Percentiles rank a stretch among this genome's conserved stretches.
These are phyloP conservation scores for Kodamaea nitidulidarum DNA, from an alignment of 805 yeast species.

Conservation along the genomic window DNA sequence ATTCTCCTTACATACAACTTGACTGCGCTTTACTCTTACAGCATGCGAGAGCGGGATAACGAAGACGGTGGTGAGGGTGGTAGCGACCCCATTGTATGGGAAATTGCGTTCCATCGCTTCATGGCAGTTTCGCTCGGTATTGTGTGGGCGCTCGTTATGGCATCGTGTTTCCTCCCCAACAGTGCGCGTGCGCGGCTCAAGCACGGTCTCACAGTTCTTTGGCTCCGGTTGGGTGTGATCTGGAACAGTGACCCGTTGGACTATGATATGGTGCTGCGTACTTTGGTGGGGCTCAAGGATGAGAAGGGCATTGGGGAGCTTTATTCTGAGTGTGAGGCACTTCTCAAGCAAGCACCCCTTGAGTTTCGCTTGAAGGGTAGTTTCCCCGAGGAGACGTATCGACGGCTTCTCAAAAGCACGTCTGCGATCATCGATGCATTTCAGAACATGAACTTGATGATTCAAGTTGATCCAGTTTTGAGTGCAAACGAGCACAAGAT, in stretches of 20 bases:
- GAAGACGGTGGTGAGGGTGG: constrained; percentile 68
- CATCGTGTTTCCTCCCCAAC: constrained; percentile 64
- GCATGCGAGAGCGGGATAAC: constrained; percentile 55
- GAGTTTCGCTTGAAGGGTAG: constrained; percentile 73
- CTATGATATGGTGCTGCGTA: constrained; percentile 26
- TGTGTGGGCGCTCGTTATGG: constrained; percentile 69
- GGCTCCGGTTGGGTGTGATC: constrained; percentile 76
- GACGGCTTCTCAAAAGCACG: constrained; percentile 49
- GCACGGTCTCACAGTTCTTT: constrained; percentile 59
- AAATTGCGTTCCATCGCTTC: constrained; percentile 76
- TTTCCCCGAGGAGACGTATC: constrained; percentile 55
- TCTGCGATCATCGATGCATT: constrained; percentile 68
- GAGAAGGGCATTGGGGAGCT: constrained; percentile 47
- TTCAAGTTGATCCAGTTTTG: constrained; percentile 56
- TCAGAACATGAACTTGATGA: constrained; percentile 68
- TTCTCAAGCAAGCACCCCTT: constrained; percentile 67
- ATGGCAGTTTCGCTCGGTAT: constrained; percentile 70
- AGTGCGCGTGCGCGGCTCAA: constrained; percentile 70
- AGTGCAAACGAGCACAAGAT: constrained; percentile 53
- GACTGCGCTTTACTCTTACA: constrained; percentile 72
- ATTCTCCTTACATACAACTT: constrained; percentile 72
- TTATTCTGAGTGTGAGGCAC: constrained; percentile 54
- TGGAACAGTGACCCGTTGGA: constrained; percentile 76
- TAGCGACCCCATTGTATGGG: constrained; percentile 59
- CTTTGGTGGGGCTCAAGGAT: constrained; percentile 42